Evolutionary conservation across 192 early-diverging fungal genomes (phyloP).

Genomic region (Entomortierella beljakovae): DNA sequence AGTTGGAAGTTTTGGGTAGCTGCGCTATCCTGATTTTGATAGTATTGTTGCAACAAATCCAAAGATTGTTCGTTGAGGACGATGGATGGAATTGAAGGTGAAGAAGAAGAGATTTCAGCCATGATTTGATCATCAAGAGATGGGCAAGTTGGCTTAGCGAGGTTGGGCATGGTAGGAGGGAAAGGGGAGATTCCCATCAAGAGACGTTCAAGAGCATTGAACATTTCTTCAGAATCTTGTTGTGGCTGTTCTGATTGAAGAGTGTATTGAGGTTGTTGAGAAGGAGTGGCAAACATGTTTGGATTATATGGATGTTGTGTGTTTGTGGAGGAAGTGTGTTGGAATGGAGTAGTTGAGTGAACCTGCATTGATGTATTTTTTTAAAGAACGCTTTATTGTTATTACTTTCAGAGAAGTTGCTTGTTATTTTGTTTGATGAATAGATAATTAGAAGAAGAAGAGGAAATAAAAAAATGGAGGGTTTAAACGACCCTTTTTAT

Average conservation of each 20-base stretch:
- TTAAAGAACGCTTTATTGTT: not conserved
- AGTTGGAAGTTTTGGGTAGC: conserved; percentile 1
- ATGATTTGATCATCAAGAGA: conserved; percentile 49
- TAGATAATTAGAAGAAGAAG: conserved; percentile 12
- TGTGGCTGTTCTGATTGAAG: conserved; percentile 16
- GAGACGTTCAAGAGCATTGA: conserved; percentile 47
- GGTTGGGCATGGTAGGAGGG: conserved; percentile 48
- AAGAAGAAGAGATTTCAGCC: conserved; percentile 17
- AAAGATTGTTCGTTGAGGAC: conserved; percentile 50
- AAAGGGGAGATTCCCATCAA: conserved; percentile 54
- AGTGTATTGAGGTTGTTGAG: conserved; percentile 37
- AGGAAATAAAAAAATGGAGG: not conserved
- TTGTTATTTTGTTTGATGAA: conserved; percentile 10
- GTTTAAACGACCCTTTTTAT: conserved; percentile 18
- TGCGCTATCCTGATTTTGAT: conserved; percentile 25
- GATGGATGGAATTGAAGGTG: conserved; percentile 33
- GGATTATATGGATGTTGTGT: conserved; percentile 46
- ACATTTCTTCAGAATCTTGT: conserved; percentile 45
- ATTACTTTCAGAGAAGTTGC: not conserved
- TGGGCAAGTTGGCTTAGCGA: conserved; percentile 54
- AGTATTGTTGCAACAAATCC: conserved; percentile 47
- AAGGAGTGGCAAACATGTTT: conserved; percentile 41
- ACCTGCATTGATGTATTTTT: conserved; percentile 33
- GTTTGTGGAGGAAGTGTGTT: conserved; percentile 8
- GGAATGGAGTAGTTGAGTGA: conserved; percentile 15